A percentile compares a stretch with the other conserved stretches of the same genome.
Conservation (phyloP, 345 rosid genomes). For the Streptanthus diversifolius region DNA sequence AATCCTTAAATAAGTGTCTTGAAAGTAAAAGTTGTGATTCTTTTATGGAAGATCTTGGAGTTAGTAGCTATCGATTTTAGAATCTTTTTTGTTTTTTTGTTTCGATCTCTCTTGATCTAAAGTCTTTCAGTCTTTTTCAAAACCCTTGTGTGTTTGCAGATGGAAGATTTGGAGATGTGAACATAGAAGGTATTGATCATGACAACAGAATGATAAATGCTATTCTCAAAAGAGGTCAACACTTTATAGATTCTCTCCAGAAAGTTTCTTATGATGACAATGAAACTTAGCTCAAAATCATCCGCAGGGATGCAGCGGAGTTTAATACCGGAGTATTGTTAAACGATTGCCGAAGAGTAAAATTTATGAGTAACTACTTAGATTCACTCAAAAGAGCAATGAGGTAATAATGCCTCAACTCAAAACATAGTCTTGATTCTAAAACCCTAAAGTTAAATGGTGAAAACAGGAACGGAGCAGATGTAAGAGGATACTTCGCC, state of each 20-base stretch:
- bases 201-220: conserved; percentile 53
- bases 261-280: not conserved
- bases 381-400: conserved; percentile 44
- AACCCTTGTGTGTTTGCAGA: conserved; percentile 22
- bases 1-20: not conserved
- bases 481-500: conserved; percentile 64
- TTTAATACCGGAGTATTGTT: conserved; percentile 23
- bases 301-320: conserved; percentile 67
- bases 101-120: not conserved
- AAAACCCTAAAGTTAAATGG: not conserved
- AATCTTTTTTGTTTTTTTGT: not conserved
- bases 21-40: not conserved
- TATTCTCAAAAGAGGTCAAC: conserved; percentile 46
- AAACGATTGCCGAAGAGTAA: conserved; percentile 49
- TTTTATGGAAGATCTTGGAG: conserved; percentile 44
- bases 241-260: not conserved
- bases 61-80: conserved; percentile 61
- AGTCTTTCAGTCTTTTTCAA: not conserved
- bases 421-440: not conserved
- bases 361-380: conserved; percentile 49
- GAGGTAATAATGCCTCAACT: conserved; percentile 37
- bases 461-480: conserved; percentile 60
- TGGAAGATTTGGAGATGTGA: conserved; percentile 68
- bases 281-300: not conserved
- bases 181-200: conserved; percentile 53